Evolutionary conservation across 169 alveolate genomes (phyloP).

Genomic region (Perkinsus chesapeaki): DNA sequence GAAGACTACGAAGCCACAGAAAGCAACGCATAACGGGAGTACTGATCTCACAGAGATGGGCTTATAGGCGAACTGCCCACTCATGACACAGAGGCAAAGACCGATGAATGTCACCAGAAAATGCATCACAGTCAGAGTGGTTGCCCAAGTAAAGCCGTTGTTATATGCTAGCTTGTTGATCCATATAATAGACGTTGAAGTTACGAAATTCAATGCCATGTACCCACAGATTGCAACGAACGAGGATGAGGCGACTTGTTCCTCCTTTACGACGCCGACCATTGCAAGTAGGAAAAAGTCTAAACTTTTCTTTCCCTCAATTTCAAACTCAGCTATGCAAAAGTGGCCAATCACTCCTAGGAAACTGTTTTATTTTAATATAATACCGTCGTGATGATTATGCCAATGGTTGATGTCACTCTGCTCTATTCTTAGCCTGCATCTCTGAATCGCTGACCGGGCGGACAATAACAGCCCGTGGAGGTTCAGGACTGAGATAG

Average conservation of each 20-base stretch:
- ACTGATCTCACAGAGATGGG: background rate
- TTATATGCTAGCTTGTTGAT: constrained; percentile 2
- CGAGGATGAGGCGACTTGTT: background rate
- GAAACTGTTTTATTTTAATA: background rate
- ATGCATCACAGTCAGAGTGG: background rate
- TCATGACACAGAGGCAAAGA: background rate
- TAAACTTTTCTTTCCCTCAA: background rate
- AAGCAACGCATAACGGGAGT: constrained; percentile 8
- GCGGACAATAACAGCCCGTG: background rate
- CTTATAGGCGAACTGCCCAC: background rate
- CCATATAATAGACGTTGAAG: constrained; percentile 6
- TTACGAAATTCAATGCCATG: constrained; percentile 6
- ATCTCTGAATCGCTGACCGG: background rate
- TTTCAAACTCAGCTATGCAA: no score
- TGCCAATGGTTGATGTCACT: background rate
- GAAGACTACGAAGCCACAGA: constrained; percentile 20
- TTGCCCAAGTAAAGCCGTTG: constrained; percentile 5
- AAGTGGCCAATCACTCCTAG: background rate
- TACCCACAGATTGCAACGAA: background rate
- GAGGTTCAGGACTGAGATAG: background rate
- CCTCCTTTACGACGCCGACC: background rate
- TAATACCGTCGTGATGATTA: background rate
- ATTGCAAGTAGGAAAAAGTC: background rate
- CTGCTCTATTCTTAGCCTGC: background rate
- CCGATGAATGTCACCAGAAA: constrained; percentile 17